phyloP scores from a whole-genome alignment of 2,329 filamentous ascomycete species.

The Colletotrichum siamense region DNA sequence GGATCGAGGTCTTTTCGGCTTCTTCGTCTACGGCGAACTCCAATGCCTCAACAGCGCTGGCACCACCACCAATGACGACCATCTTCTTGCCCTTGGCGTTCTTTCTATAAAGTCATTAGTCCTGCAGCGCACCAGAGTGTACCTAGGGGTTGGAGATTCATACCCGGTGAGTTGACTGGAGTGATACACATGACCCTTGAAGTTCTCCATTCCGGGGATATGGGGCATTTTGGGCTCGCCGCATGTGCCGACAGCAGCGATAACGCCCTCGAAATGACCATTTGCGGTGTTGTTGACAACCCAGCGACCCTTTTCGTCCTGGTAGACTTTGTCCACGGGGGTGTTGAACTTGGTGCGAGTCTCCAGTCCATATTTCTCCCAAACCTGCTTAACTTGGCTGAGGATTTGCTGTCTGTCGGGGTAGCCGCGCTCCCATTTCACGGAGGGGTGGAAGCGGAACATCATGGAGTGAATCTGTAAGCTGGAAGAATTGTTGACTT shows the following conservation, averaged over 20 bases:
- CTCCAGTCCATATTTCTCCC: slow-evolving; percentile 77
- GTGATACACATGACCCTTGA: slow-evolving; percentile 76
- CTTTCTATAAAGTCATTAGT: slow-evolving; percentile 51
- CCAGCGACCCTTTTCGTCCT: slow-evolving; percentile 74
- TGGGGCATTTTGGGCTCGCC: slow-evolving; percentile 77
- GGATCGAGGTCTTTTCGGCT: slow-evolving; percentile 72
- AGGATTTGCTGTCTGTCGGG: slow-evolving; percentile 79
- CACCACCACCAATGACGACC: slow-evolving; percentile 78
- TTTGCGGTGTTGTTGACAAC: slow-evolving; percentile 75
- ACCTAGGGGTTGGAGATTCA: neutral
- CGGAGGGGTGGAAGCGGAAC: slow-evolving; percentile 86
- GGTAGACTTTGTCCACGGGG: slow-evolving; percentile 71
- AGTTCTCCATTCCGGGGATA: slow-evolving; percentile 73
- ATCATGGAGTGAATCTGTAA: slow-evolving; percentile 86
- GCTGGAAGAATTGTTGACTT: slow-evolving; percentile 81
- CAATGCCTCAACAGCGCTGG: slow-evolving; percentile 81
- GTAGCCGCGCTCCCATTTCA: slow-evolving; percentile 78
- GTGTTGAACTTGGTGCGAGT: slow-evolving; percentile 75
- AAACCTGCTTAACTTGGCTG: slow-evolving; percentile 72
- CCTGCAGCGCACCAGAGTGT: rapidly evolving
- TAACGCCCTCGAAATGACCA: slow-evolving; percentile 79
- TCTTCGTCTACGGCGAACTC: slow-evolving; percentile 76
- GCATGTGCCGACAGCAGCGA: slow-evolving; percentile 81
- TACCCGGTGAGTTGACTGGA: slow-evolving; percentile 74
- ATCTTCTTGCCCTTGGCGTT: slow-evolving; percentile 77